Evolutionary conservation across 2,329 filamentous ascomycete genomes (phyloP).

Genomic region (Fusarium sp.): DNA sequence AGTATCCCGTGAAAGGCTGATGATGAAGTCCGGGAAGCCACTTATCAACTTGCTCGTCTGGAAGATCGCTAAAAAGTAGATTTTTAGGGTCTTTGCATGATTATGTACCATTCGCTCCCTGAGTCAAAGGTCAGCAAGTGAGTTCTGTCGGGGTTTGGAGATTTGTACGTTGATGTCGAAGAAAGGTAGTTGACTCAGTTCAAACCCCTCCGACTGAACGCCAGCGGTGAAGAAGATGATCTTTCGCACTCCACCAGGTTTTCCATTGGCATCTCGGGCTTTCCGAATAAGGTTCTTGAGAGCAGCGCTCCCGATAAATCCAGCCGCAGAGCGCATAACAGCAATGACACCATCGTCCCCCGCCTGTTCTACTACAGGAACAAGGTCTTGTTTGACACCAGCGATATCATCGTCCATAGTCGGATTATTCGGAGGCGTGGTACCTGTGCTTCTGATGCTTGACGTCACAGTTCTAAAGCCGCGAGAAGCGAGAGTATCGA

Average conservation of each 20-base stretch:
- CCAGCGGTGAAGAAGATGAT: background rate
- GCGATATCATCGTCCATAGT: slow-evolving; percentile 1
- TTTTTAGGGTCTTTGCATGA: background rate
- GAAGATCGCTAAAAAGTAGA: background rate
- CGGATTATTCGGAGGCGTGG: background rate
- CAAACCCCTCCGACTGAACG: background rate
- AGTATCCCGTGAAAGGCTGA: background rate
- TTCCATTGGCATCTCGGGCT: background rate
- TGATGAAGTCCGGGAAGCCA: slow-evolving; percentile 6
- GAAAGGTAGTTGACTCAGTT: background rate
- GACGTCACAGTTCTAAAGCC: background rate
- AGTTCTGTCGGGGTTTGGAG: fast-evolving
- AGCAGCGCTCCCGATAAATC: slow-evolving; percentile 6
- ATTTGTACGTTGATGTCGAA: background rate
- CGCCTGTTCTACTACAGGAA: background rate
- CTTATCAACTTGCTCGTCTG: background rate
- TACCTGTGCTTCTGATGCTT: background rate
- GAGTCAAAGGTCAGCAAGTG: fast-evolving
- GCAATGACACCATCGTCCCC: background rate
- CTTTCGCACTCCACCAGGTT: background rate
- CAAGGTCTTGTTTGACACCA: background rate
- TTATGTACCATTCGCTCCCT: background rate
- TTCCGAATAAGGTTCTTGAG: background rate
- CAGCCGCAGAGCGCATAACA: slow-evolving; percentile 7
- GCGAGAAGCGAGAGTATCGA: background rate